Base-by-base conservation (phyloP, 768 basidiomycete species). In the Amanita molliuscula region DNA sequence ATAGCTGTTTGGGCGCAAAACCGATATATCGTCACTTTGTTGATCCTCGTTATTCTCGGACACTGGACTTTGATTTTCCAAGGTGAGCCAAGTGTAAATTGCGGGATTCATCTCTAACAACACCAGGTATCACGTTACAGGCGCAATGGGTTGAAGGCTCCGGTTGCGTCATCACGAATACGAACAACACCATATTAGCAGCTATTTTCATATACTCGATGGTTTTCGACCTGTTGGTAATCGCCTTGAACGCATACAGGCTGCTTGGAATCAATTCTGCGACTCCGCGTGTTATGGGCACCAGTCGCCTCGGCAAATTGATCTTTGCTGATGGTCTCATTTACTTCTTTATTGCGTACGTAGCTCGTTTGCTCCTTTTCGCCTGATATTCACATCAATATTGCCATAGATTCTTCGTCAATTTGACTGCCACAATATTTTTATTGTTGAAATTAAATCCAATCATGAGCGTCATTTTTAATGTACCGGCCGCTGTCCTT, bases 161-260 rank as follows among this genome's bases (percentile, higher is more conserved):
- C 9, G 67, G 69, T 0, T 87, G 84, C 59, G 65, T 67, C 1
- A 83, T 87, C 50, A 68, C 71, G 1, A 58, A 73, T 26, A 82
- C 82, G 6, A 76, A 81, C 59, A 86, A 78, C 61, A 77, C 61
- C 7, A 64, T 84, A 46, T 72, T 86, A 28, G 79, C 81, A 4
- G 78, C 80, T 2, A 81, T 81, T 3, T 87, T 85, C 62, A 81
- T 85, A 28, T 87, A 87, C 56, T 79, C 83, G 26, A 88, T 87
- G 85, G 68, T 70, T 58, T 84, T 87, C 59, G 85, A 87, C 59
- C 65, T 83, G 18, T 51, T 74, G 25, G 81, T 85, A 34, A 70
- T 86, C 40, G 52, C 67, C 21, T 63, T 87, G 55, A 84, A 76
- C 33, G 75, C 72, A 10, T 78, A 75, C 63, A 85, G 82, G 59